Conservation (phyloP, 1,284 basidiomycete species). For the Cutaneotrichosporon cutaneum region DNA sequence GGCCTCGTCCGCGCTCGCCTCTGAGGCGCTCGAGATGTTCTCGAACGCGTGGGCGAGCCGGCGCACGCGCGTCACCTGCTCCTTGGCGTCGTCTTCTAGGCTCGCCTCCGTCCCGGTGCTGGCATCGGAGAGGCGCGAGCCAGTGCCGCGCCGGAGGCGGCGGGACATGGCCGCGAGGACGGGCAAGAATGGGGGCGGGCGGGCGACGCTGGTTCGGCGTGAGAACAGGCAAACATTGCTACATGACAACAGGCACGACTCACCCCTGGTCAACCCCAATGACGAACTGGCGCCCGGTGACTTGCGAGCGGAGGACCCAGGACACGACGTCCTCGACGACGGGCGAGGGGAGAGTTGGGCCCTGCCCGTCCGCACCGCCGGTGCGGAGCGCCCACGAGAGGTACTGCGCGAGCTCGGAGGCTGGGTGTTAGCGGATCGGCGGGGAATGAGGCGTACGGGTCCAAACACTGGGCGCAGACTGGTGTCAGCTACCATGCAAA, state of each 20-base stretch:
- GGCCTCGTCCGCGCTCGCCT: slow-evolving; percentile 30
- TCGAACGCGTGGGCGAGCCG: slow-evolving; percentile 44
- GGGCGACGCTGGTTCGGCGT: slow-evolving; percentile 17
- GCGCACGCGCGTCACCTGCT: slow-evolving; percentile 34
- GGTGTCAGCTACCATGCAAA: slow-evolving; percentile 3
- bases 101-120: slow-evolving; percentile 36
- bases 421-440: slow-evolving; percentile 11
- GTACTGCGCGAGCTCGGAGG: slow-evolving; percentile 42
- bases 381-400: slow-evolving; percentile 38
- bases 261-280: slow-evolving; percentile 21
- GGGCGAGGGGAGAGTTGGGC: slow-evolving; percentile 38
- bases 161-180: slow-evolving; percentile 41
- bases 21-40: slow-evolving; percentile 33
- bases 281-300: slow-evolving; percentile 40
- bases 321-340: slow-evolving; percentile 47
- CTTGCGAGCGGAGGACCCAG: slow-evolving; percentile 43
- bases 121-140: slow-evolving; percentile 25
- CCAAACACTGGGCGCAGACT: slow-evolving; percentile 42
- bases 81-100: slow-evolving; percentile 17
- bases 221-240: not conserved
- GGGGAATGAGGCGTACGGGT: slow-evolving; percentile 28
- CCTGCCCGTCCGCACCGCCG: slow-evolving; percentile 40
- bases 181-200: slow-evolving; percentile 46
- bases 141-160: slow-evolving; percentile 35
- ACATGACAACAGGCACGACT: not conserved